Evolutionary conservation across 495 filamentous ascomycete genomes (phyloP).

Genomic region (Penicillium verhagenii): DNA sequence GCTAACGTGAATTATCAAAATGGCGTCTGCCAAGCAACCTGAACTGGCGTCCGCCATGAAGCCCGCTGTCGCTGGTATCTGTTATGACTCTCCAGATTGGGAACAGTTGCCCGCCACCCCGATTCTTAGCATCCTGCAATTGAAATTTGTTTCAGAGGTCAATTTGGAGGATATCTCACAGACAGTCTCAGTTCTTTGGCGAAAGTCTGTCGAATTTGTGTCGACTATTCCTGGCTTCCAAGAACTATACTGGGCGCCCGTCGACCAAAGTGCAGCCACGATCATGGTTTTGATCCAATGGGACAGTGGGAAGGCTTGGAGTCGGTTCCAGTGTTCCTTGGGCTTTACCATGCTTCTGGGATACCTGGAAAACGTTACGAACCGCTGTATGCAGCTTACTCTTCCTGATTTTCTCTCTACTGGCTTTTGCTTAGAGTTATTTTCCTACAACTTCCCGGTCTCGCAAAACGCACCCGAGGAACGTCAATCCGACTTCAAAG

Average conservation of each 20-base stretch:
- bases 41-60: too few relatives aligned
- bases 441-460: neutral
- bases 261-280: neutral
- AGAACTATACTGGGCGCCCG: neutral
- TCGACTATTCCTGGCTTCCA: neutral
- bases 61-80: too few relatives aligned
- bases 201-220: neutral
- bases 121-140: neutral
- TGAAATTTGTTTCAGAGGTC: neutral
- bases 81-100: neutral
- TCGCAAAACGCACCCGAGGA: neutral
- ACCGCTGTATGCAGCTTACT: neutral
- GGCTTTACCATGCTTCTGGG: neutral
- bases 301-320: neutral
- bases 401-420: neutral
- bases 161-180: neutral
- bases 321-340: neutral
- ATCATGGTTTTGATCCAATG: neutral
- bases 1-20: too few relatives aligned
- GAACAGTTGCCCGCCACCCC: neutral
- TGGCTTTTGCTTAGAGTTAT: neutral
- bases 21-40: too few relatives aligned
- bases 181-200: neutral
- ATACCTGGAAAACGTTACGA: neutral
- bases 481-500: neutral